phyloP scores from a whole-genome alignment of 495 filamentous ascomycete genomes.

The Penicillium odoratum region DNA sequence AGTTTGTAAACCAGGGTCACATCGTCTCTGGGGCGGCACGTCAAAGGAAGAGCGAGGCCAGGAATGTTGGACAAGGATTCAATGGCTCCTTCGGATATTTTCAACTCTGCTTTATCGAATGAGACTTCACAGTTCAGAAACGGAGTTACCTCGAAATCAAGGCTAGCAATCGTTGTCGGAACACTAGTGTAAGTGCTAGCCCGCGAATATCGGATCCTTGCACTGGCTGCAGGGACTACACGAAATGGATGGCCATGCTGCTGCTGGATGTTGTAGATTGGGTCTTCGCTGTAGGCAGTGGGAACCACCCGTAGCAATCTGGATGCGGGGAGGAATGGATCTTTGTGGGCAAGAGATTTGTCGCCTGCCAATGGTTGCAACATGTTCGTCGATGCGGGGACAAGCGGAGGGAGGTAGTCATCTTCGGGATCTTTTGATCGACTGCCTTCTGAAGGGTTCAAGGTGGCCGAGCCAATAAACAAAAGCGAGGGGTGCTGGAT shows the following conservation, averaged over 20 bases:
- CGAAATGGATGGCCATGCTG: conserved; percentile 63
- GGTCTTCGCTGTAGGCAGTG: conserved; percentile 55
- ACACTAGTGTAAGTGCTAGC: conserved; percentile 63
- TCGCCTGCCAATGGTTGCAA: conserved; percentile 75
- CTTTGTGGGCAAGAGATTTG: conserved; percentile 61
- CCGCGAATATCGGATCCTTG: conserved; percentile 77
- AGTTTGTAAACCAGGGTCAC: conserved; percentile 83
- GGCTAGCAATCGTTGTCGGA: conserved; percentile 71
- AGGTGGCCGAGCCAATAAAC: conserved; percentile 70
- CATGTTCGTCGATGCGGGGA: conserved; percentile 77
- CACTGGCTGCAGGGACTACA: conserved; percentile 79
- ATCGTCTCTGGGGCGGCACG: conserved; percentile 77
- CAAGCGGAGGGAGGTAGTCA: conserved; percentile 74
- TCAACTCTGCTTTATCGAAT: conserved; percentile 66
- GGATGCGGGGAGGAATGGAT: conserved; percentile 75
- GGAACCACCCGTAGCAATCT: conserved; percentile 78
- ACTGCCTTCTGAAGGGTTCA: conserved; percentile 58
- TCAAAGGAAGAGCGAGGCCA: conserved; percentile 61
- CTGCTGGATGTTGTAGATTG: conserved; percentile 64
- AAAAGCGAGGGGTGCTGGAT: conserved; percentile 76
- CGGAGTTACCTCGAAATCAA: conserved; percentile 86
- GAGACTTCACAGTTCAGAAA: conserved; percentile 71
- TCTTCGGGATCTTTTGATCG: conserved; percentile 52
- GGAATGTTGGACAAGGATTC: conserved; percentile 63
- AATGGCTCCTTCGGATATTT: conserved; percentile 64